Percentiles rank a stretch among this genome's conserved stretches.
phyloP scores from a whole-genome alignment of 2,329 filamentous ascomycete genomes.

The Botrytis squamosa region DNA sequence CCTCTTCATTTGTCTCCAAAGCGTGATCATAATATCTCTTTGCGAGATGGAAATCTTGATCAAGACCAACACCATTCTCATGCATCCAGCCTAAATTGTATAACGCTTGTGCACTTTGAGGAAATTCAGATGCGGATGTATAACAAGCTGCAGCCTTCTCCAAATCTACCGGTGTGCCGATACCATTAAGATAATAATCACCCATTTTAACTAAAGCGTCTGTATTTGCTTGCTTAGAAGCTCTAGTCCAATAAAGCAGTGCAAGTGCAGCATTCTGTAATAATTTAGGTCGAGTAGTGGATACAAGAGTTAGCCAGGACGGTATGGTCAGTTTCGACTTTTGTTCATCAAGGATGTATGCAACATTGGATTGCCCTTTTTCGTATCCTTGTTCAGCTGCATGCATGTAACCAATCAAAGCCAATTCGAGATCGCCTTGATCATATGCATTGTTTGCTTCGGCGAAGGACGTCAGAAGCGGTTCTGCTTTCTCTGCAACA shows the following conservation, averaged over 20 bases:
- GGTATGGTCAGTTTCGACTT: constrained; percentile 52
- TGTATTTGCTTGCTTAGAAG: constrained; percentile 87
- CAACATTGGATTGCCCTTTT: constrained; percentile 68
- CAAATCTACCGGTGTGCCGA: constrained; percentile 68
- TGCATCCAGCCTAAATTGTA: constrained; percentile 99
- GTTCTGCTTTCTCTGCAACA: constrained; percentile 57
- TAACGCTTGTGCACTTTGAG: constrained; percentile 89
- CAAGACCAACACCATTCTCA: constrained; percentile 88
- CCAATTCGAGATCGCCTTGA: constrained; percentile 61
- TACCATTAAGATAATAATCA: constrained; percentile 88
- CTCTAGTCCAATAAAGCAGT: constrained; percentile 92
- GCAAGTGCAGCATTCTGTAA: constrained; percentile 54
- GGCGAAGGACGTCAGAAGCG: constrained; percentile 58
- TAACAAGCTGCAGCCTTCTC: constrained; percentile 94
- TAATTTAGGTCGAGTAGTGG: constrained; percentile 42
- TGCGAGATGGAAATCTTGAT: constrained; percentile 94
- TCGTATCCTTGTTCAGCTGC: constrained; percentile 75
- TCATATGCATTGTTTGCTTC: constrained; percentile 68
- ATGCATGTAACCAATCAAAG: constrained; percentile 66
- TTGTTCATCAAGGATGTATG: constrained; percentile 66
- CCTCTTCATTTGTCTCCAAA: constrained; percentile 85
- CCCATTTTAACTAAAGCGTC: constrained; percentile 97
- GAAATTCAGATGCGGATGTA: constrained; percentile 83
- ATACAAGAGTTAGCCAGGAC: constrained; percentile 39
- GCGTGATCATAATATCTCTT: constrained; percentile 96